Conservation (phyloP, 768 basidiomycete genomes). For the Pulveroboletus sp. region DNA sequence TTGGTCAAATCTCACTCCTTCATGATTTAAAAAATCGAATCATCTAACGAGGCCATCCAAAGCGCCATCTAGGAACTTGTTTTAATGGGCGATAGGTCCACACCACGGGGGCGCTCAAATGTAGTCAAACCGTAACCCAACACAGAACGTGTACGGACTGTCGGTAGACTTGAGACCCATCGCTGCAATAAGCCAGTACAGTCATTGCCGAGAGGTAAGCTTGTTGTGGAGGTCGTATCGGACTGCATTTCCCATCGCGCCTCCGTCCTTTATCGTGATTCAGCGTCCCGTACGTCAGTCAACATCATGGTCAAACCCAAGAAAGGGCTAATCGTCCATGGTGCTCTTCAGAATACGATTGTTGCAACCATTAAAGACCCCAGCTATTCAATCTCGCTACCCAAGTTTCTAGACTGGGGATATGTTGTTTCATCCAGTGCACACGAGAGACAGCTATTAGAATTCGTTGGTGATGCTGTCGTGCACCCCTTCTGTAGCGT, state of each 20-base stretch:
- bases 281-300: background rate
- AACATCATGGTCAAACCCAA: constrained; percentile 18
- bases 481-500: constrained; percentile 40
- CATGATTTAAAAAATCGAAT: too few relatives aligned
- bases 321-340: constrained; percentile 11
- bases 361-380: constrained; percentile 28
- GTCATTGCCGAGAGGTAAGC: too few relatives aligned
- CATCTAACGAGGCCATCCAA: background rate
- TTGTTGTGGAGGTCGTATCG: background rate
- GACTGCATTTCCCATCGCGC: background rate
- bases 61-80: background rate
- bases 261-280: background rate
- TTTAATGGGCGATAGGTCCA: background rate
- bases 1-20: too few relatives aligned
- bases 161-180: background rate
- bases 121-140: background rate
- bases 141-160: background rate
- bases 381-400: constrained; percentile 23
- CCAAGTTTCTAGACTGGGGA: constrained; percentile 28
- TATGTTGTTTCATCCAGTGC: constrained; percentile 22
- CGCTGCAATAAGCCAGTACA: too few relatives aligned
- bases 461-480: constrained; percentile 45
- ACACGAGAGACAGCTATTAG: constrained; percentile 37
- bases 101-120: background rate
- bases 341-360: constrained; percentile 20